phyloP scores from a whole-genome alignment of 805 yeast species.

The Barnettozyma californica region DNA sequence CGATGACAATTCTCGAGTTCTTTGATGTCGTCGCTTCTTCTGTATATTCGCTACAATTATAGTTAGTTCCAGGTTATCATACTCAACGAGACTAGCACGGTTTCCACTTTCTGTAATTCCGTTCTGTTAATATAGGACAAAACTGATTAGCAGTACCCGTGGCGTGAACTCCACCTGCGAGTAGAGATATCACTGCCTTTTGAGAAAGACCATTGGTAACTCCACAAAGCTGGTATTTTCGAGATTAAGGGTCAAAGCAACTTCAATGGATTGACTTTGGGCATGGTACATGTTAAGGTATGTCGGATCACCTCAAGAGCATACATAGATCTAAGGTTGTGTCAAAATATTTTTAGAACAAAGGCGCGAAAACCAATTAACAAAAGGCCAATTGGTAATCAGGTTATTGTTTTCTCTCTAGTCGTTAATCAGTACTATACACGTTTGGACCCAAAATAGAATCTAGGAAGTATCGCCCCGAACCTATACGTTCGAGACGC shows the following conservation, averaged over 20 bases:
- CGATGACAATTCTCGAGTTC: not conserved
- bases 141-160: too few species aligned
- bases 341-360: too few species aligned
- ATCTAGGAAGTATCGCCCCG: too few species aligned
- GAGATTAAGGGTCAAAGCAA: not conserved
- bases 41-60: not conserved
- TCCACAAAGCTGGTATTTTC: not conserved
- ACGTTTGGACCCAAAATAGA: not conserved
- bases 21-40: conserved; percentile 1
- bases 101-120: not conserved
- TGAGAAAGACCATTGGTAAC: not conserved
- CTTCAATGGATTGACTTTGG: not conserved
- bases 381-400: too few species aligned
- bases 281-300: not conserved
- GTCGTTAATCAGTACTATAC: not conserved
- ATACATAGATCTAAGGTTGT: not conserved
- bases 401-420: not conserved
- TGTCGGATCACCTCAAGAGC: too few species aligned
- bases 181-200: not conserved
- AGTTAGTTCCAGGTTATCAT: not conserved
- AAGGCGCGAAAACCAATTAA: too few species aligned
- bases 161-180: not conserved
- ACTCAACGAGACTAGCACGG: not conserved
- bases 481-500: too few species aligned
- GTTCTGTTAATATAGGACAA: not conserved